These are phyloP conservation scores for Cucurbitaria berberidis DNA, from an alignment of 2,329 filamentous ascomycete genomes.

Conservation along the genomic window DNA sequence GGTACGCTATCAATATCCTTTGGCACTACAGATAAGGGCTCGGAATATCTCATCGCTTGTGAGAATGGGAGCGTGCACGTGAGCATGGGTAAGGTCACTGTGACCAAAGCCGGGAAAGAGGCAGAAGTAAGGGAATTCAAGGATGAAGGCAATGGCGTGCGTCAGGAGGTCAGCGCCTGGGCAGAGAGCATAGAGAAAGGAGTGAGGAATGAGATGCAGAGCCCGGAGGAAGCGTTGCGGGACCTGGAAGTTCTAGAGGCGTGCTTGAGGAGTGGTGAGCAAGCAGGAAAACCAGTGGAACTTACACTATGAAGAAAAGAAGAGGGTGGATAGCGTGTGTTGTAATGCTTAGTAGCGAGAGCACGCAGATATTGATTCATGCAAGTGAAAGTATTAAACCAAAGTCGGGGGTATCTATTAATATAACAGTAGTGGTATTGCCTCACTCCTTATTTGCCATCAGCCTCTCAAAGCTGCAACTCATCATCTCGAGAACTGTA, in stretches of 20 bases:
- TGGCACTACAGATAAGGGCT: slow-evolving; percentile 62
- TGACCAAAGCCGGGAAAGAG: slow-evolving; percentile 26
- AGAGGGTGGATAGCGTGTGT: not conserved
- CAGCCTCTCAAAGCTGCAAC: slow-evolving; percentile 29
- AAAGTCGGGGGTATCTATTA: not conserved
- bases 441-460: not conserved
- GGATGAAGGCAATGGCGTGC: slow-evolving; percentile 60
- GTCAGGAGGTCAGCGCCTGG: slow-evolving; percentile 67
- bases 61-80: slow-evolving; percentile 64
- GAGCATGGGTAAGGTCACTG: slow-evolving; percentile 49
- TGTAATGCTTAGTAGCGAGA: not conserved
- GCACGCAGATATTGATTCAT: not conserved
- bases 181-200: slow-evolving; percentile 60
- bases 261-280: slow-evolving; percentile 51
- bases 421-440: not conserved
- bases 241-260: slow-evolving; percentile 64
- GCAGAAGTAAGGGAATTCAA: slow-evolving; percentile 54
- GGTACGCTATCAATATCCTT: slow-evolving; percentile 66
- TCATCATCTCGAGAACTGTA: slow-evolving; percentile 36
- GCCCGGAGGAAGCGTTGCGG: slow-evolving; percentile 63
- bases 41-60: slow-evolving; percentile 63
- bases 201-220: slow-evolving; percentile 58
- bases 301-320: slow-evolving; percentile 11
- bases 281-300: slow-evolving; percentile 41
- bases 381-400: not conserved